Conservation (phyloP, 768 basidiomycete genomes). For the Mycena epipterygia region DNA sequence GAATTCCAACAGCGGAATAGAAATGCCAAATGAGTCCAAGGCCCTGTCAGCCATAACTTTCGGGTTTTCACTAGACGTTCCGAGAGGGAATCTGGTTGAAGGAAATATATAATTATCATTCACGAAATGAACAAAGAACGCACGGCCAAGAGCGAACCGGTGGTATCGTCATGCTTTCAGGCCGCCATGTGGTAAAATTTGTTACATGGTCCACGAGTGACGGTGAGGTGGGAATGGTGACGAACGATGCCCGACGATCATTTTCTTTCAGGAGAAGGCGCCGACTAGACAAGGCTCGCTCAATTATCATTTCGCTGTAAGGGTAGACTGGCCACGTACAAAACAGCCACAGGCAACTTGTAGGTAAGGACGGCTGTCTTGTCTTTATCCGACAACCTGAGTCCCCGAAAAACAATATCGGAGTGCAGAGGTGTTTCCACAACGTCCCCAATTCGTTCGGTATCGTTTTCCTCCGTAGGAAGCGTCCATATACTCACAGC, state of each 20-base stretch:
- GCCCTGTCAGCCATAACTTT: slow-evolving; percentile 23
- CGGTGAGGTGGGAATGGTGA: slow-evolving; percentile 25
- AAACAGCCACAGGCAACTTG: slow-evolving; percentile 23
- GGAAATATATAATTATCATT: neutral
- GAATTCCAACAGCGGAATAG: slow-evolving; percentile 31
- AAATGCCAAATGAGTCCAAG: slow-evolving; percentile 32
- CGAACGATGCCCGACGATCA: slow-evolving; percentile 33
- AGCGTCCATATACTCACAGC: slow-evolving; percentile 33
- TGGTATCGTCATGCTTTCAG: slow-evolving; percentile 11
- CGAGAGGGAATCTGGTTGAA: slow-evolving; percentile 26
- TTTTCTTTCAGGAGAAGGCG: slow-evolving; percentile 16
- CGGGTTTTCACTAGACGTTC: neutral
- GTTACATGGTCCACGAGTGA: slow-evolving; percentile 24
- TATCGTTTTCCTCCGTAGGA: neutral
- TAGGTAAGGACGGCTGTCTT: slow-evolving; percentile 3
- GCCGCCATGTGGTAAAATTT: slow-evolving; percentile 29
- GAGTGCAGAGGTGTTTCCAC: slow-evolving; percentile 28
- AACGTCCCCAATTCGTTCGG: neutral
- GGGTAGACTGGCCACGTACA: neutral
- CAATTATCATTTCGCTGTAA: neutral
- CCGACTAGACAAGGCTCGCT: neutral
- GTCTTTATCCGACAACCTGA: slow-evolving; percentile 29
- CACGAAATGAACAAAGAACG: neutral
- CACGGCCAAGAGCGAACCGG: slow-evolving; percentile 34
- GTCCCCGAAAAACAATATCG: slow-evolving; percentile 31